Evolutionary conservation across 1,284 basidiomycete genomes (phyloP).

Genomic region (Afroboletus lepidellus): DNA sequence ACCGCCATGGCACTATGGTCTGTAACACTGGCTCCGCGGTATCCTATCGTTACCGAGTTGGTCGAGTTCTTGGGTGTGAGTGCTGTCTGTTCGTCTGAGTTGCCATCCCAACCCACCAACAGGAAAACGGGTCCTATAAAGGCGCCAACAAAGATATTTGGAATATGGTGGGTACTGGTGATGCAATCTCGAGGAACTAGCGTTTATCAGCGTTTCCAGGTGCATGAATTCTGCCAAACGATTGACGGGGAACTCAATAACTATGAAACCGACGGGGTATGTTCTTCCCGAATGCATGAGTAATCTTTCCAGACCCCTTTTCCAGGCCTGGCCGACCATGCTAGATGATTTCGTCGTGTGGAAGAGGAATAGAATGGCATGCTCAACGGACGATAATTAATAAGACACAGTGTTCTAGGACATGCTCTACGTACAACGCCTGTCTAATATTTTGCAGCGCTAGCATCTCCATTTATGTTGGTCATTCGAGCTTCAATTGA

Average conservation of each 20-base stretch:
- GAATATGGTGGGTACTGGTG: constrained; percentile 60
- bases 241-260: constrained; percentile 58
- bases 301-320: constrained; percentile 2
- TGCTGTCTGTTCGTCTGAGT: constrained; percentile 3
- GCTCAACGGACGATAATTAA: constrained; percentile 4
- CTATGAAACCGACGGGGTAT: constrained; percentile 71
- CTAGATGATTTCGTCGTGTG: constrained; percentile 71
- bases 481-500: no score
- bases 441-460: constrained; percentile 17
- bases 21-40: constrained; percentile 62
- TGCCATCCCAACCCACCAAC: constrained; percentile 9
- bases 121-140: constrained; percentile 66
- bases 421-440: constrained; percentile 10
- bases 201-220: constrained; percentile 39
- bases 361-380: constrained; percentile 43
- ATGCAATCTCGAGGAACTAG: background rate
- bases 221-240: constrained; percentile 69
- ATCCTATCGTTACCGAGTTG: constrained; percentile 61
- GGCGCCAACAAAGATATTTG: constrained; percentile 81
- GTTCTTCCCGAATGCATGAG: constrained; percentile 3
- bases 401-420: constrained; percentile 7
- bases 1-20: constrained; percentile 73
- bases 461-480: constrained; percentile 15
- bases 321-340: constrained; percentile 75
- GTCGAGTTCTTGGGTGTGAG: constrained; percentile 63